These are phyloP conservation scores for Calonectria ilicicola DNA, from an alignment of 2,329 filamentous ascomycete species.

Conservation along the genomic window DNA sequence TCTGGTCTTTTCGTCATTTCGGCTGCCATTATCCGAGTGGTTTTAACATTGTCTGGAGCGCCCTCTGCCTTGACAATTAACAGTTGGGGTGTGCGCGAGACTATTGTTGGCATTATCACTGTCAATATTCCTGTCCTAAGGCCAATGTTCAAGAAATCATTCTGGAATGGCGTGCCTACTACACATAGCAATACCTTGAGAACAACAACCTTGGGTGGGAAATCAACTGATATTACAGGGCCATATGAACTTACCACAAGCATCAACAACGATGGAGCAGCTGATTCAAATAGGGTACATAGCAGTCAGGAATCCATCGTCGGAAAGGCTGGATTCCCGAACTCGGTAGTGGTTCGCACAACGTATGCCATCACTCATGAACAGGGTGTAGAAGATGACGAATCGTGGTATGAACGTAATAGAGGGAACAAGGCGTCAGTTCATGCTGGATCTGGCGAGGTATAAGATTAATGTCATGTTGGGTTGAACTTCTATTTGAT, in stretches of 20 bases:
- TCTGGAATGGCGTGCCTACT: slow-evolving; percentile 12
- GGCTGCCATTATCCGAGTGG: slow-evolving; percentile 37
- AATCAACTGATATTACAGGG: slow-evolving; percentile 18
- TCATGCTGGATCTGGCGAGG: not conserved
- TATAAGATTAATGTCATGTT: not conserved
- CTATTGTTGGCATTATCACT: slow-evolving; percentile 53
- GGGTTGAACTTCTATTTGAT: not conserved
- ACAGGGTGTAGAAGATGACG: not conserved
- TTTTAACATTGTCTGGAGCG: slow-evolving; percentile 35
- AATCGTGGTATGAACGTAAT: not conserved
- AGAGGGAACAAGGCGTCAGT: not conserved
- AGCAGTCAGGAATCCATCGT: slow-evolving; percentile 34
- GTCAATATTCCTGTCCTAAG: slow-evolving; percentile 44
- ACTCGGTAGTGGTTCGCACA: slow-evolving; percentile 26
- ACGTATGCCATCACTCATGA: slow-evolving; percentile 29
- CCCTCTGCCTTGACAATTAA: slow-evolving; percentile 40
- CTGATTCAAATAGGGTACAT: not conserved
- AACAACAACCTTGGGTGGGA: slow-evolving; percentile 10
- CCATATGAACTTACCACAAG: slow-evolving; percentile 34
- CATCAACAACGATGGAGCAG: not conserved
- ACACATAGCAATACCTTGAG: slow-evolving; percentile 5
- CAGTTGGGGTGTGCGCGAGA: slow-evolving; percentile 43
- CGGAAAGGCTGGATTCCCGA: not conserved
- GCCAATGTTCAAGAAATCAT: slow-evolving; percentile 25
- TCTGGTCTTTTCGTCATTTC: slow-evolving; percentile 43